These are phyloP conservation scores for Magnolia officinalis DNA, from an alignment of 164 flowering plant genomes.

Conservation along the genomic window DNA sequence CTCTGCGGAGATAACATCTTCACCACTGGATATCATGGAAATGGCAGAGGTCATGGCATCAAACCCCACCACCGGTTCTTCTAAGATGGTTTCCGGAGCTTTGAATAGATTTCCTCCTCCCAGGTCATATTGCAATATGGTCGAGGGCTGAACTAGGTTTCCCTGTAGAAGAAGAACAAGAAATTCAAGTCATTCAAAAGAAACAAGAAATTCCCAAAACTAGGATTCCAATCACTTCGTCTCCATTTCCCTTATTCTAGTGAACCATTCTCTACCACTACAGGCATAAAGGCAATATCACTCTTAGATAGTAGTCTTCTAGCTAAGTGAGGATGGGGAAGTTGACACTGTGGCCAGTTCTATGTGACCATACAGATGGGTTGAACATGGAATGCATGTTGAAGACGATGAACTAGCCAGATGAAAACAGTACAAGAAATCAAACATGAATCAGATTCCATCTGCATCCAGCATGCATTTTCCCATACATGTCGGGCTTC, in stretches of 20 bases:
- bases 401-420: neutral
- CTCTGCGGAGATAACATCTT: conserved; percentile 51
- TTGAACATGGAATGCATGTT: neutral
- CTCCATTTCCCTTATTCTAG: neutral
- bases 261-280: neutral
- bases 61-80: conserved; percentile 49
- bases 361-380: neutral
- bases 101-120: conserved; percentile 89
- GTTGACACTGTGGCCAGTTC: neutral
- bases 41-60: conserved; percentile 73
- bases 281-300: neutral
- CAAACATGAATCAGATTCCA: neutral
- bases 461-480: neutral
- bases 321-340: too few relatives aligned
- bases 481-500: too few relatives aligned
- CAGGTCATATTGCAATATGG: conserved; percentile 70
- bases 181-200: neutral
- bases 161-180: conserved; percentile 4
- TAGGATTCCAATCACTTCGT: neutral
- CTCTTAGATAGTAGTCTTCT: neutral
- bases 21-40: conserved; percentile 72
- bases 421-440: neutral
- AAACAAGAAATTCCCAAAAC: neutral
- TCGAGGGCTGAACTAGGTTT: conserved; percentile 19
- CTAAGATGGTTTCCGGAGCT: conserved; percentile 69